These are phyloP conservation scores for Plasmodium gallinaceum DNA, from an alignment of 169 alveolate genomes.

Conservation along the genomic window DNA sequence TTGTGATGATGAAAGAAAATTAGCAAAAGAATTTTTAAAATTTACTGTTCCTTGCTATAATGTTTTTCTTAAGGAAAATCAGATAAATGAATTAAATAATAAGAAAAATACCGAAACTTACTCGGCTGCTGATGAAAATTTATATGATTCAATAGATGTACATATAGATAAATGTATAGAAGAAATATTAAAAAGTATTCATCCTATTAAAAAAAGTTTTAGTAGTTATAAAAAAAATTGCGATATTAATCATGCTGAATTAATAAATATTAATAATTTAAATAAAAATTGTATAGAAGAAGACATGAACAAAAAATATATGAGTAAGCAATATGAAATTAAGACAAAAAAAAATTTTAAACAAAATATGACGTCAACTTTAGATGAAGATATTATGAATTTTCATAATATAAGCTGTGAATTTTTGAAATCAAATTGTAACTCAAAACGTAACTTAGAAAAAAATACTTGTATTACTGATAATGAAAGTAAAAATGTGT, in stretches of 20 bases:
- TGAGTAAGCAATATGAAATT: no score
- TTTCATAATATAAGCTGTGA: no score
- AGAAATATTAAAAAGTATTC: neutral
- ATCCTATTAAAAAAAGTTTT: neutral
- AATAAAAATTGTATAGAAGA: neutral
- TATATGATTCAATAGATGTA: neutral
- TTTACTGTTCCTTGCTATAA: slow-evolving; percentile 63
- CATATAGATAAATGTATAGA: neutral
- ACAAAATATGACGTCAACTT: no score
- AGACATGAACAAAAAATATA: no score
- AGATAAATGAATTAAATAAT: slow-evolving; percentile 16
- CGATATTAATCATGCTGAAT: slow-evolving; percentile 22
- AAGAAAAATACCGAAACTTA: no score
- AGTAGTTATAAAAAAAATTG: neutral
- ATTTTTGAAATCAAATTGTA: no score
- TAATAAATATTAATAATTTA: slow-evolving; percentile 50
- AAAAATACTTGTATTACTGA: no score
- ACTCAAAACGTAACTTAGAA: no score
- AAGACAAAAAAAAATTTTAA: no score
- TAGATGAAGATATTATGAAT: no score
- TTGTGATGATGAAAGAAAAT: slow-evolving; percentile 12
- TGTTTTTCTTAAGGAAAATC: slow-evolving; percentile 22
- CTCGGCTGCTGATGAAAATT: neutral
- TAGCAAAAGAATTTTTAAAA: slow-evolving; percentile 30
- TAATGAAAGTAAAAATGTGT: no score